These are phyloP conservation scores for Naganishia vishniacii DNA, from an alignment of 768 basidiomycete species.

Conservation along the genomic window DNA sequence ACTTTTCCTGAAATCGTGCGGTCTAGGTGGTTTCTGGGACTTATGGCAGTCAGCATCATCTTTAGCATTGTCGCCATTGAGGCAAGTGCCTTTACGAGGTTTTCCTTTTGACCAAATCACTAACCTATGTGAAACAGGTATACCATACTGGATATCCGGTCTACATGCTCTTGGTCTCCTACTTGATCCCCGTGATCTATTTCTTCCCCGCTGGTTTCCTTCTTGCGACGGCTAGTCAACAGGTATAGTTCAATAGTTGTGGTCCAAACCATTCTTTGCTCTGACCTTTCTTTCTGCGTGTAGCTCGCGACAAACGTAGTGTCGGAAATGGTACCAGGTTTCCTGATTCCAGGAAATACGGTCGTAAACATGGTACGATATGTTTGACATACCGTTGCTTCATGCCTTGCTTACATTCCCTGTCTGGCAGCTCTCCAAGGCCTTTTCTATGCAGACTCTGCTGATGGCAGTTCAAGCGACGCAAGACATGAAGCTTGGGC, in stretches of 20 bases:
- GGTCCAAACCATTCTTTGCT: not conserved
- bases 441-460: conserved; percentile 76
- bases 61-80: conserved; percentile 64
- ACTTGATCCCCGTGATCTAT: conserved; percentile 70
- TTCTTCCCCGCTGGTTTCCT: conserved; percentile 86
- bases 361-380: conserved; percentile 75
- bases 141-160: conserved; percentile 82
- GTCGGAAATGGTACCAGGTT: conserved; percentile 85
- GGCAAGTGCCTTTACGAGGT: conserved; percentile 32
- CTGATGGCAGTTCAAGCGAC: conserved; percentile 51
- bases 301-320: conserved; percentile 82
- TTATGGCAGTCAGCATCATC: conserved; percentile 64
- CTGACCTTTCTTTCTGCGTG: too few relatives aligned
- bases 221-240: conserved; percentile 83
- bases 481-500: conserved; percentile 56
- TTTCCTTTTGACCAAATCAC: not conserved
- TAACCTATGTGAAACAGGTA: conserved; percentile 52
- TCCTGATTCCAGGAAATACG: conserved; percentile 75
- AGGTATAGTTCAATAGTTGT: conserved; percentile 51
- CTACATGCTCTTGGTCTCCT: conserved; percentile 70
- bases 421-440: conserved; percentile 65
- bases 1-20: too few relatives aligned
- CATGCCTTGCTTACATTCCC: conserved; percentile 40
- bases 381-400: conserved; percentile 37
- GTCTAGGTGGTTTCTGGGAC: conserved; percentile 60